Base-by-base conservation (phyloP, 805 yeast genomes). In the Saccharomycopsis amapae region DNA sequence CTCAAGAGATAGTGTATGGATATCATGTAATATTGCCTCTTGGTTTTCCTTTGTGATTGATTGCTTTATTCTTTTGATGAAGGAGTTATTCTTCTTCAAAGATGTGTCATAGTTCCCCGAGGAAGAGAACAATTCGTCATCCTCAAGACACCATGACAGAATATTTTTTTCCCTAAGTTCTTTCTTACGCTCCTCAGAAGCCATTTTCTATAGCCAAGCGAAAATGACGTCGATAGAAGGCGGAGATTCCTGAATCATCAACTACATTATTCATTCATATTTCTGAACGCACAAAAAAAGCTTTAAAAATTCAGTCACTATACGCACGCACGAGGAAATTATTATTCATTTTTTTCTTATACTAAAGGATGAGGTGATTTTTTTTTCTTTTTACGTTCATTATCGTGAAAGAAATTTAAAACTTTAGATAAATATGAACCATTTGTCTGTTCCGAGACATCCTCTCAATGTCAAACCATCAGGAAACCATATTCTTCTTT, bases 11-110 rank as follows among this genome's bases (percentile, higher is more conserved):
- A 83, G 63, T 7, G 78, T 68, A 2, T 64, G 56, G 36, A 88
- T 69, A 48, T 86, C 95, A 44, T 76, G 73, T 32, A 85, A 48
- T 1, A 84, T 61, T 5, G 70, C 58, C 1, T 58, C 54, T 13
- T 9, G 17, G 36, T 54, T 57, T 5, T 81, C 89, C 33, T 69
- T 71, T 32, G 66, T 72, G 20, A 87, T 61, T 2, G 79, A 68
- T 2, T 73, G 67, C 52, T 79, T 72, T 42, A 88, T 58, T 55
- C 81, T 82, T 58, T 80, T 83, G 42, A 87, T 79, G 56, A 85
- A 84, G 0, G 87, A 82, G 3, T 86, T 77, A 58, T 89, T 85
- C 60, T 81, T 85, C 67, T 88, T 88, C 53, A 88, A 66, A 46
- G 89, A 81, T 0, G 94, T 68, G 58, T 88, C 96, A 7, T 79